phyloP scores from a whole-genome alignment of 2,329 filamentous ascomycete genomes.

The Talaromyces sp. region DNA sequence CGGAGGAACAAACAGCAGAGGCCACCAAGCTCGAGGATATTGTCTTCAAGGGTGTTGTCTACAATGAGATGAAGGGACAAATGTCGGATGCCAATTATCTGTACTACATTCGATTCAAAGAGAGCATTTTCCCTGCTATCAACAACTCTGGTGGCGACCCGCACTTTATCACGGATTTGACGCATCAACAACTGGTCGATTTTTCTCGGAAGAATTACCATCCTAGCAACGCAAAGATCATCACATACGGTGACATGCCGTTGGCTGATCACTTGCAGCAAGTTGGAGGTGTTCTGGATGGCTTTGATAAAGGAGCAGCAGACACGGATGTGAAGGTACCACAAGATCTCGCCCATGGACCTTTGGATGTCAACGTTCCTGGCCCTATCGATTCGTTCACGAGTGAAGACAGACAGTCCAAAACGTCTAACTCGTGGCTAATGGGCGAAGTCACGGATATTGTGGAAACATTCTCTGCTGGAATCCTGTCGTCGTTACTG shows the following conservation, averaged over 20 bases:
- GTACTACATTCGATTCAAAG: constrained; percentile 92
- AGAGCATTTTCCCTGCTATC: constrained; percentile 87
- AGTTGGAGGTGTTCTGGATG: constrained; percentile 66
- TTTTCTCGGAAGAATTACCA: constrained; percentile 95
- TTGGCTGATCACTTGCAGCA: constrained; percentile 74
- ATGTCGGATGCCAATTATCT: constrained; percentile 97
- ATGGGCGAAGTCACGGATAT: constrained; percentile 77
- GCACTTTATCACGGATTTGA: constrained; percentile 91
- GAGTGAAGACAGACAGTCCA: constrained; percentile 79
- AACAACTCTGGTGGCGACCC: constrained; percentile 97
- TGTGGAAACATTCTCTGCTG: constrained; percentile 81
- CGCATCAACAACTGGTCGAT: constrained; percentile 78
- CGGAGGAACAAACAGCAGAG: constrained; percentile 41
- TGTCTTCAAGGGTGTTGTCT: constrained; percentile 96
- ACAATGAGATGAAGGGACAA: constrained; percentile 99
- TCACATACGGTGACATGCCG: constrained; percentile 93
- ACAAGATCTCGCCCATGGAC: constrained; percentile 62
- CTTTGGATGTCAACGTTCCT: constrained; percentile 63
- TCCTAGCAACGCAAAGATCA: constrained; percentile 91
- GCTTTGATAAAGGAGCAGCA: constrained; percentile 65
- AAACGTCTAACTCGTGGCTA: constrained; percentile 91
- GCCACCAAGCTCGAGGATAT: constrained; percentile 56
- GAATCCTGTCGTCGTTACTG: constrained; percentile 74
- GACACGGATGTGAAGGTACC: constrained; percentile 73
- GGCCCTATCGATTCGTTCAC: constrained; percentile 86